Base-by-base conservation (phyloP, 306 rosid species). In the Heteromeles arbutifolia region DNA sequence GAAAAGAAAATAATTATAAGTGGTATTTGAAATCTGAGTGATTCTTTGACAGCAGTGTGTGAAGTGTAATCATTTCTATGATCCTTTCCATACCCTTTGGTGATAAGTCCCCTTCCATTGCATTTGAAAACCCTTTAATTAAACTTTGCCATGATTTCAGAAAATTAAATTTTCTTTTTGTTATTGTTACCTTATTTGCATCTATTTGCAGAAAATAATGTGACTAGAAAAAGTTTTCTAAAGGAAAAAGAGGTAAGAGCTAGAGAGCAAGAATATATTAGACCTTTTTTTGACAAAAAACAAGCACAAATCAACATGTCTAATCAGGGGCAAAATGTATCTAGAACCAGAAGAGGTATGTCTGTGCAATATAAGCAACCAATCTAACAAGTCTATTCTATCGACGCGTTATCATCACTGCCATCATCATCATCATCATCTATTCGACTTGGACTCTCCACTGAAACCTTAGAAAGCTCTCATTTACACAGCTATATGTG, bases 361-460 rank as follows among this genome's bases (percentile, higher is more conserved):
- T 82, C 80, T 81, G 80, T 77, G 78, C 81, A 79, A 70, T 80
- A 79, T 78, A 84, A 84, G 87, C 85, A 88, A 81, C 79, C 81
- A 71, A 84, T 84, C 82, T 66, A 77, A 68, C 65, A 21, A 67
- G 91, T 87, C 88, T 78, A 87, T 86, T 87, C 74, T 72, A 79
- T 81, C 74, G 69, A 77, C 86, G 82, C 84, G 89, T 70, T 74
- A 69, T 63, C 18, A 13, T 26, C n/a, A 44, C 29, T 57, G 4
- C 13, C 48, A n/a, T 65, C 69, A 9, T 34, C 18, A 66, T 34
- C 45, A 66, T 34, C 45, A 53, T 54, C 69, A 84, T 83, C 80
- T 50, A 84, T 73, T 83, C 72, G 74, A 80, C 56, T 72, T 86
- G 89, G 92, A 87, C 92, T 85, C 87, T 81, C 86, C 96, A 82